Evolutionary conservation across 768 basidiomycete genomes (phyloP), one percentile per base, ranked within the genome.

Genomic region (Suillus americanus): DNA sequence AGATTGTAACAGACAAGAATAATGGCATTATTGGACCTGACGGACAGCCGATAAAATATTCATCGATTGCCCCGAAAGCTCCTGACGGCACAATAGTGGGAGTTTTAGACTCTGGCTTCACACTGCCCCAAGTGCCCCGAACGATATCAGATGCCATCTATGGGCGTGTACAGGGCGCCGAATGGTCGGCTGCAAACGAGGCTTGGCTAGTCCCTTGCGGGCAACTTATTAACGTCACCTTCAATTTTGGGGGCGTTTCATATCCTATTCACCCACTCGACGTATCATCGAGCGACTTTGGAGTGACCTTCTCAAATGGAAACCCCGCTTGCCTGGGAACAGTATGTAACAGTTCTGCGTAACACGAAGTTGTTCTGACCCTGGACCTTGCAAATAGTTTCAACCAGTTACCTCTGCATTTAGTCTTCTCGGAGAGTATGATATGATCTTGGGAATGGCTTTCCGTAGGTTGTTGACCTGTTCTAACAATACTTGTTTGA

Each of bases 361-460:
- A 37, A 65, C 54, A 20, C 0, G 37, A 35, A 51, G 33, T 37
- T 8, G 40, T 23, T 8, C 64, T 72, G 55, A 74, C n/a, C 28
- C 3, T 41, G 18, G 5, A 13, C 28, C 23, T 28, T 35, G 14
- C 64, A 37, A 16, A 43, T 68, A 91, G 85, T 94, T 91, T 81
- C 92, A 94, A 81, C 92, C 91, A 2, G 90, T 92, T 67, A 90
- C 91, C 16, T 85, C 87, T 4, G 90, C 91, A 5, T 91, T 92
- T 77, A 88, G 89, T 78, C 67, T 91, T 48, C 82, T 90, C 33
- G 89, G 90, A 67, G 82, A 89, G 72, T 94, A 90, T 67, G 91
- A 94, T 69, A 87, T 92, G 81, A 91, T 93, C 69, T 82, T 92
- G 57, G 91, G 91, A 67, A 91, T 92, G 90, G 83, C 83, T 62